Conservation (phyloP, 768 basidiomycete species). For the Termitomyces sp. region DNA sequence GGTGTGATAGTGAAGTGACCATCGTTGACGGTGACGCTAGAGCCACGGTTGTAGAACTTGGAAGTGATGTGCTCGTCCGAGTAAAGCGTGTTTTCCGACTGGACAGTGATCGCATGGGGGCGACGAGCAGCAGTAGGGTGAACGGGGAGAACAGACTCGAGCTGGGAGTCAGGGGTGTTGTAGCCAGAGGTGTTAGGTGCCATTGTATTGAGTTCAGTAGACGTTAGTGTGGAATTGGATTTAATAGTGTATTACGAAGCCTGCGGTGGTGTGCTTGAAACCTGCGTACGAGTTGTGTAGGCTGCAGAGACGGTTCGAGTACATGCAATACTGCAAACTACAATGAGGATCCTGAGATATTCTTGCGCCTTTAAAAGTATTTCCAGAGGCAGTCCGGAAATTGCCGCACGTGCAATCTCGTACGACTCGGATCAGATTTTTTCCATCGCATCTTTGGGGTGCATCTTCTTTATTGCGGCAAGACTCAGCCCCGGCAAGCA, state of each 20-base stretch:
- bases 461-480: not conserved
- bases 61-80: slow-evolving; percentile 79
- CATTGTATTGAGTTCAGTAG: slow-evolving; percentile 23
- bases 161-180: slow-evolving; percentile 66
- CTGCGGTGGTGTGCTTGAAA: slow-evolving; percentile 73
- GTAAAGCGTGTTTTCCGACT: slow-evolving; percentile 78
- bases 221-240: slow-evolving; percentile 15
- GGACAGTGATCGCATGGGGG: slow-evolving; percentile 69
- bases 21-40: slow-evolving; percentile 60
- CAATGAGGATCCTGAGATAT: not conserved
- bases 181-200: slow-evolving; percentile 55
- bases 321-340: slow-evolving; percentile 60
- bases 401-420: not conserved
- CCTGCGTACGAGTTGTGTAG: slow-evolving; percentile 88
- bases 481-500: not conserved
- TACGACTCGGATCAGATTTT: not conserved
- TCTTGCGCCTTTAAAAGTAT: not conserved
- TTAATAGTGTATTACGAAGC: slow-evolving; percentile 51
- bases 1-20: slow-evolving; percentile 80
- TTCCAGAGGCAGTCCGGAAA: not conserved
- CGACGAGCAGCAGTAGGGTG: slow-evolving; percentile 87
- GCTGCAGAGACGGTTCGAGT: slow-evolving; percentile 90
- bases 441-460: not conserved
- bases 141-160: slow-evolving; percentile 63
- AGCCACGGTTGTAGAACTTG: slow-evolving; percentile 77